A percentile compares a stretch with the other conserved stretches of the same genome.
Evolutionary conservation across 129 eudicot genomes (phyloP).

Genomic region (Saussurea involucrata): DNA sequence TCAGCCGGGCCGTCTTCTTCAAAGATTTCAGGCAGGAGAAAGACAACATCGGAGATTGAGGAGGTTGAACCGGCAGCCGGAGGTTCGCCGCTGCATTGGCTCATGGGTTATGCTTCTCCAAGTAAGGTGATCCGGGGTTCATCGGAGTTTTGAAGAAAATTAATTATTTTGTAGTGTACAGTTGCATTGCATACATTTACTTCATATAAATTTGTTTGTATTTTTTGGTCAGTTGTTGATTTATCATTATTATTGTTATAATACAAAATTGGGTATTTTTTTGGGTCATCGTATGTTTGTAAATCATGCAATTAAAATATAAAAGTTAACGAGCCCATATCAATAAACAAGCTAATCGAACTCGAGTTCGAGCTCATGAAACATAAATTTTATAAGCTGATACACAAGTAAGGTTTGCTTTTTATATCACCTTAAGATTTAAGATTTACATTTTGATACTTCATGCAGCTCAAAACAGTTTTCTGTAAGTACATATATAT

Average conservation of each 20-base stretch:
- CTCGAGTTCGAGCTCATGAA: too few relatives aligned
- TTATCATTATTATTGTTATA: constrained; percentile 7
- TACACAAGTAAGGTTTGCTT: constrained; percentile 14
- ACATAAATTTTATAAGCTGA: background rate
- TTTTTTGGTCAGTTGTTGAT: constrained; percentile 9
- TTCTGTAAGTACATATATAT: constrained; percentile 10
- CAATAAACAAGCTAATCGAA: background rate
- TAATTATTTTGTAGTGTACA: constrained; percentile 14
- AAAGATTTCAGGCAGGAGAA: constrained; percentile 16
- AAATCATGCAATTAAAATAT: background rate
- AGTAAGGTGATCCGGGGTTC: constrained; percentile 50
- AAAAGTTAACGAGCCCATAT: background rate
- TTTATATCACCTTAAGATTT: constrained; percentile 1
- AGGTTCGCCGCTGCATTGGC: constrained; percentile 74
- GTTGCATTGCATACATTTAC: constrained; percentile 12
- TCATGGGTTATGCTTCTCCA: constrained; percentile 86
- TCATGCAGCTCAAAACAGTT: constrained; percentile 9
- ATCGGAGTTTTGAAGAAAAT: constrained; percentile 14
- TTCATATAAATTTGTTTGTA: constrained; percentile 27
- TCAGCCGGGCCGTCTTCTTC: constrained; percentile 36
- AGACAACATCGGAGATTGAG: constrained; percentile 48
- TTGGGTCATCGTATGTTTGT: background rate
- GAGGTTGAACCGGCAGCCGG: constrained; percentile 36
- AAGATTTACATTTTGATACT: constrained; percentile 14
- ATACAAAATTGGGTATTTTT: constrained; percentile 8